A percentile compares a stretch with the other conserved stretches of the same genome.
Conservation (phyloP, 306 rosid species). For the Crotalaria pallida region DNA sequence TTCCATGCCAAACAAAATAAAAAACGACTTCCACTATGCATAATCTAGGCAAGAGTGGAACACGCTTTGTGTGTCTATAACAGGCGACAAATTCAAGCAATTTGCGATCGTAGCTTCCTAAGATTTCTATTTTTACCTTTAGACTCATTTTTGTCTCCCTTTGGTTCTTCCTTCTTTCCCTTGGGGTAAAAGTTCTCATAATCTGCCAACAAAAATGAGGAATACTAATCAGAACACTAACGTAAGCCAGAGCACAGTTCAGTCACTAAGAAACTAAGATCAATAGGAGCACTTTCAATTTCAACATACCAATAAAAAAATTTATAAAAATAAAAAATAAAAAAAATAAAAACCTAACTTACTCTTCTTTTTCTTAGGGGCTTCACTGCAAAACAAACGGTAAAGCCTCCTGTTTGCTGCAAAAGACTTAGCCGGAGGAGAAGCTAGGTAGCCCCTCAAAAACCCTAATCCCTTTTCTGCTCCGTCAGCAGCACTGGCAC, state of each 20-base stretch:
- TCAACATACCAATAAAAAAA: not conserved
- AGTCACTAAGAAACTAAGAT: not conserved
- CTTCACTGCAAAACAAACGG: conserved; percentile 69
- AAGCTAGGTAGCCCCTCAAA: conserved; percentile 47
- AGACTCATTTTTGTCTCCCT: conserved; percentile 68
- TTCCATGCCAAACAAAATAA: no score
- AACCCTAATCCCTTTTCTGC: conserved; percentile 54
- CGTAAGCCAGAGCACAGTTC: not conserved
- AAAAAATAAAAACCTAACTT: conserved; percentile 51
- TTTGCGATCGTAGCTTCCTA: not conserved
- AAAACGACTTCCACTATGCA: no score
- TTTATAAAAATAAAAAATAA: no score
- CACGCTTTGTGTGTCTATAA: not conserved
- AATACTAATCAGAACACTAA: conserved; percentile 9
- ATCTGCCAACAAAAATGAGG: conserved; percentile 40
- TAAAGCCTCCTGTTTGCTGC: conserved; percentile 52
- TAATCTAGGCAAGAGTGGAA: not conserved
- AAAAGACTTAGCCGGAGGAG: conserved; percentile 36
- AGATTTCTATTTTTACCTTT: conserved; percentile 47
- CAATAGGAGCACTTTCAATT: not conserved
- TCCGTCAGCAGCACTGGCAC: conserved; percentile 30
- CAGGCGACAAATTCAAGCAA: conserved; percentile 15
- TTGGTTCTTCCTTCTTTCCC: conserved; percentile 78
- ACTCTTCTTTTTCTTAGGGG: conserved; percentile 93
- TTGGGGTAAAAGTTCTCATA: conserved; percentile 87